Conservation (phyloP, 305 asterid genomes). For the Fraxinus baroniana region DNA sequence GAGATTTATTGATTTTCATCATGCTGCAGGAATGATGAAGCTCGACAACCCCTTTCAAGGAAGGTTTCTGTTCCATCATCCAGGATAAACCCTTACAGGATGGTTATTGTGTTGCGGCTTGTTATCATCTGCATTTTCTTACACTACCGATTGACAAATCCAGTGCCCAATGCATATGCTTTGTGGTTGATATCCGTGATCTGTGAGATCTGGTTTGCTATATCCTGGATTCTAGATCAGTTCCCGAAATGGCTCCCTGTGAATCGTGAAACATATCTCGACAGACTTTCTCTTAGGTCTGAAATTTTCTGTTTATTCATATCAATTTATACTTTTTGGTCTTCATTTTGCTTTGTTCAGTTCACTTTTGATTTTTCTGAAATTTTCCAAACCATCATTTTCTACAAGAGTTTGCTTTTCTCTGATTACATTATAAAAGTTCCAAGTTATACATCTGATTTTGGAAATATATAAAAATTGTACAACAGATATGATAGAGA, state of each 20-base stretch:
- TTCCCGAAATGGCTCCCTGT: constrained; percentile 99
- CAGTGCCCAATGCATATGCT: constrained; percentile 86
- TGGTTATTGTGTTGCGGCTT: constrained; percentile 94
- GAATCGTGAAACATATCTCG: constrained; percentile 96
- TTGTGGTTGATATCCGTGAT: constrained; percentile 94
- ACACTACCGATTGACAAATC: constrained; percentile 93
- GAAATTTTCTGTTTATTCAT: constrained; percentile 13
- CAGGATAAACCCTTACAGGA: constrained; percentile 94
- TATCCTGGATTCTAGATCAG: constrained; percentile 99
- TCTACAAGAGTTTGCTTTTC: constrained; percentile 6
- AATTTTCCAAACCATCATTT: neutral
- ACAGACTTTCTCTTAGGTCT: constrained; percentile 93
- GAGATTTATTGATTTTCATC: constrained; percentile 6
- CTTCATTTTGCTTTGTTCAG: neutral
- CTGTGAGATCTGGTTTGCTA: constrained; percentile 98
- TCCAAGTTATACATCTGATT: constrained; percentile 20
- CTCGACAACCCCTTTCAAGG: constrained; percentile 97
- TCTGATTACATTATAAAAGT: constrained; percentile 3
- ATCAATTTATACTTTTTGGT: neutral
- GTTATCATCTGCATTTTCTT: constrained; percentile 79
- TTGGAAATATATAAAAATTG: constrained; percentile 19
- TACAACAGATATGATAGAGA: constrained; percentile 83
- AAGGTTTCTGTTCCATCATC: constrained; percentile 97
- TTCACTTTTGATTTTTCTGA: constrained; percentile 4
- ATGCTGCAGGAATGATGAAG: constrained; percentile 90